These are phyloP conservation scores for Coemansia sp. DNA, from an alignment of 192 early-diverging fungal species.

Conservation along the genomic window DNA sequence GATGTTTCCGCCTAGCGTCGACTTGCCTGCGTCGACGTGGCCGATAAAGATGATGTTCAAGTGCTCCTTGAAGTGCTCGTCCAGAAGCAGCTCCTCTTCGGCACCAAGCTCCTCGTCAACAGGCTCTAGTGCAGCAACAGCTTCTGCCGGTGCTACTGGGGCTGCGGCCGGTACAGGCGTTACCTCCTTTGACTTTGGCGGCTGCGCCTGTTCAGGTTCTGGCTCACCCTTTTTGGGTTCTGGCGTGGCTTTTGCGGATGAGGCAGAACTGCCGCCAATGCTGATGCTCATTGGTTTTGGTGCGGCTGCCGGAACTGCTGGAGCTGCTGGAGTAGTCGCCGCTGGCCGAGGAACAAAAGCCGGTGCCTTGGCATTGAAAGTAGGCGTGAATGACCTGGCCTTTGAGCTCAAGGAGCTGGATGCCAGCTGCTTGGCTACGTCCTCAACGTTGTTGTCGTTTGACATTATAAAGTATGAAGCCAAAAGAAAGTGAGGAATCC, in stretches of 20 bases:
- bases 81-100: slow-evolving; percentile 64
- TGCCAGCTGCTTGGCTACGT: slow-evolving; percentile 56
- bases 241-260: slow-evolving; percentile 5
- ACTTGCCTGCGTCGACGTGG: slow-evolving; percentile 97
- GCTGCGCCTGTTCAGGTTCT: slow-evolving; percentile 11
- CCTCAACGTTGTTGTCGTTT: slow-evolving; percentile 26
- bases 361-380: slow-evolving; percentile 59
- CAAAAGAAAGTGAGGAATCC: too few species aligned
- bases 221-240: slow-evolving; percentile 24
- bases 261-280: slow-evolving; percentile 7
- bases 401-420: slow-evolving; percentile 58
- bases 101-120: slow-evolving; percentile 21
- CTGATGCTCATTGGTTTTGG: slow-evolving; percentile 8
- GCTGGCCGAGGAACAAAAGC: slow-evolving; percentile 69
- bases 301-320: slow-evolving; percentile 17
- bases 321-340: slow-evolving; percentile 16
- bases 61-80: slow-evolving; percentile 89
- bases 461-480: slow-evolving; percentile 23
- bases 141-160: neutral
- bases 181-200: slow-evolving; percentile 14
- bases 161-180: slow-evolving; percentile 8
- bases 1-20: slow-evolving; percentile 97
- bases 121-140: slow-evolving; percentile 1
- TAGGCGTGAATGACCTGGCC: slow-evolving; percentile 68
- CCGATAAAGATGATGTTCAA: slow-evolving; percentile 98